Evolutionary conservation across 2,329 filamentous ascomycete genomes (phyloP).

Genomic region (Diaporthe capsici): DNA sequence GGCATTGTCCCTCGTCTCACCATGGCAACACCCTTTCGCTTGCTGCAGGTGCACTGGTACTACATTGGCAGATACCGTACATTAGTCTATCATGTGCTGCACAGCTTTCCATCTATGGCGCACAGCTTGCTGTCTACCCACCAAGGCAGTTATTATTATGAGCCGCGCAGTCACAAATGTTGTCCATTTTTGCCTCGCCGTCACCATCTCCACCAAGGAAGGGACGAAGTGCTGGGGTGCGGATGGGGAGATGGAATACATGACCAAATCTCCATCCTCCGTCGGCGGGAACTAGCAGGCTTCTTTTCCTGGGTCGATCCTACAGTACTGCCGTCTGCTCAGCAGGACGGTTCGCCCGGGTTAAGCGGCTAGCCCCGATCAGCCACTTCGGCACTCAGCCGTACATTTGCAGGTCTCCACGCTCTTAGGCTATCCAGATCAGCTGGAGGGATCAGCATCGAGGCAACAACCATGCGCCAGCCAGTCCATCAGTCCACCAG

Average conservation of each 20-base stretch:
- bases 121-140: background rate
- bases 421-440: conserved; percentile 7
- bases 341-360: background rate
- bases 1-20: conserved; percentile 6
- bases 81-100: background rate
- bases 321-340: background rate
- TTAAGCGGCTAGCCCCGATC: conserved; percentile 21
- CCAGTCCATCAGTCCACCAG: background rate
- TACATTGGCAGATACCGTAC: background rate
- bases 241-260: background rate
- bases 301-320: conserved; percentile 3
- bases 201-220: background rate
- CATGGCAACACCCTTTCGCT: conserved; percentile 24
- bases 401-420: conserved; percentile 18
- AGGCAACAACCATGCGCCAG: background rate
- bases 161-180: background rate
- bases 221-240: background rate
- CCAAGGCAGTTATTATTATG: background rate
- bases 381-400: conserved; percentile 28
- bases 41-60: background rate
- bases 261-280: background rate
- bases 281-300: conserved; percentile 6
- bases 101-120: background rate
- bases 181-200: background rate
- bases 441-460: background rate